These are phyloP conservation scores for Elsinoe ampelina DNA, from an alignment of 2,329 filamentous ascomycete genomes.

Conservation along the genomic window DNA sequence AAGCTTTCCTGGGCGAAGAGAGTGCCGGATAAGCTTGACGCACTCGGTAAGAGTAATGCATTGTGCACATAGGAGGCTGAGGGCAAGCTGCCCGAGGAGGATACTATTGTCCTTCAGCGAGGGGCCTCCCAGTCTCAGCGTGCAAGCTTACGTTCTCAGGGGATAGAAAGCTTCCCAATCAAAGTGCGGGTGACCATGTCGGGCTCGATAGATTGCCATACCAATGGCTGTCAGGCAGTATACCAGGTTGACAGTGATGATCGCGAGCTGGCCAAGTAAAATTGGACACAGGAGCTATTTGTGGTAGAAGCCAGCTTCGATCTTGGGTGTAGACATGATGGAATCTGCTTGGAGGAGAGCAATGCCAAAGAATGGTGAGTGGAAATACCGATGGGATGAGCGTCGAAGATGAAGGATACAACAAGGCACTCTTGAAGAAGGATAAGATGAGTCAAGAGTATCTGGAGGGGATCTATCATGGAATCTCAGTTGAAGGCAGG, in stretches of 20 bases:
- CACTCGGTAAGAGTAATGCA: background rate
- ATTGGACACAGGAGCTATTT: conserved; percentile 5
- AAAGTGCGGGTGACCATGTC: background rate
- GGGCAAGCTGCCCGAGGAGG: background rate
- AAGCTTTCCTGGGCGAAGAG: background rate
- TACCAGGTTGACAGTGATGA: background rate
- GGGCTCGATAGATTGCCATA: background rate
- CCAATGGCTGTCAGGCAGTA: background rate
- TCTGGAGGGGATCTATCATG: background rate
- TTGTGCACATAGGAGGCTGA: background rate
- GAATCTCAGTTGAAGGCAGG: too few species aligned
- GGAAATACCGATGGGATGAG: background rate
- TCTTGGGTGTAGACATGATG: background rate
- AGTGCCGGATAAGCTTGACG: background rate
- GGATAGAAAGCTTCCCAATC: conserved; percentile 13
- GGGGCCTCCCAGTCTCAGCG: background rate
- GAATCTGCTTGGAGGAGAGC: background rate
- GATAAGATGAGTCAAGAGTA: background rate
- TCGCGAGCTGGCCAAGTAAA: background rate
- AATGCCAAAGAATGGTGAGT: conserved; percentile 2
- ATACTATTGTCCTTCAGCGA: background rate
- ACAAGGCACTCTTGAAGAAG: too few species aligned
- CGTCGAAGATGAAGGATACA: too few species aligned
- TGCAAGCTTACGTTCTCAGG: conserved; percentile 7
- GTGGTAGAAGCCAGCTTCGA: conserved; percentile 7